These are phyloP conservation scores for Lachancea sp. DNA, from an alignment of 805 yeast species.

Conservation along the genomic window DNA sequence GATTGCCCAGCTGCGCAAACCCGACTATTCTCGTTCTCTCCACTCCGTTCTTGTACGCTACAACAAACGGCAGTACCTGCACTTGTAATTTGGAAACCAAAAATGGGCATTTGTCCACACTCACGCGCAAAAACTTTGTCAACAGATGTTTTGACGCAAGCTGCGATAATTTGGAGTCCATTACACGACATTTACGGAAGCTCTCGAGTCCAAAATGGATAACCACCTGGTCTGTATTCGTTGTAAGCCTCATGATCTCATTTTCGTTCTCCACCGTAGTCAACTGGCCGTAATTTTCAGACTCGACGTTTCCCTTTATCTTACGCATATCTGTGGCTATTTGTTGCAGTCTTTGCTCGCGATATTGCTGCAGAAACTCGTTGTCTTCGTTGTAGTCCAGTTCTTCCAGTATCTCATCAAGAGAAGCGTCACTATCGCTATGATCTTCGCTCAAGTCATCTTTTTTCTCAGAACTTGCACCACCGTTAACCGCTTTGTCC, in stretches of 20 bases:
- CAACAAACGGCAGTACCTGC: constrained; percentile 65
- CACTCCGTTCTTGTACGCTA: constrained; percentile 52
- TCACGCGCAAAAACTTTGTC: constrained; percentile 47
- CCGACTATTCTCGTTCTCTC: constrained; percentile 62
- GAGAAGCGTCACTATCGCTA: constrained; percentile 22
- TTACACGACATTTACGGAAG: constrained; percentile 53
- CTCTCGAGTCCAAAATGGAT: constrained; percentile 59
- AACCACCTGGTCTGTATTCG: constrained; percentile 38
- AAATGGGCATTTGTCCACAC: constrained; percentile 66
- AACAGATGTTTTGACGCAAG: constrained; percentile 55
- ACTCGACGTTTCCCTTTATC: constrained; percentile 31
- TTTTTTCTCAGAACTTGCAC: background rate
- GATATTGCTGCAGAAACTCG: constrained; percentile 43
- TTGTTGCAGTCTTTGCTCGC: constrained; percentile 61
- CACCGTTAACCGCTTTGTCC: background rate
- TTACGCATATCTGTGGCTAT: constrained; percentile 39
- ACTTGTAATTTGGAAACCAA: constrained; percentile 56
- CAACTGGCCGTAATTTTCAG: constrained; percentile 41
- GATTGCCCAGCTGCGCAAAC: constrained; percentile 51
- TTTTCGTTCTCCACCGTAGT: constrained; percentile 45
- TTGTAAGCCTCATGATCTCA: constrained; percentile 46
- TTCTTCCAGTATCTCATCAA: constrained; percentile 41
- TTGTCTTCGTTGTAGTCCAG: constrained; percentile 45
- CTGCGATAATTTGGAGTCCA: constrained; percentile 42
- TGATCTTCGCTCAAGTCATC: background rate